Conservation (phyloP, 2,329 filamentous ascomycete species). For the Huntiella omanensis region DNA sequence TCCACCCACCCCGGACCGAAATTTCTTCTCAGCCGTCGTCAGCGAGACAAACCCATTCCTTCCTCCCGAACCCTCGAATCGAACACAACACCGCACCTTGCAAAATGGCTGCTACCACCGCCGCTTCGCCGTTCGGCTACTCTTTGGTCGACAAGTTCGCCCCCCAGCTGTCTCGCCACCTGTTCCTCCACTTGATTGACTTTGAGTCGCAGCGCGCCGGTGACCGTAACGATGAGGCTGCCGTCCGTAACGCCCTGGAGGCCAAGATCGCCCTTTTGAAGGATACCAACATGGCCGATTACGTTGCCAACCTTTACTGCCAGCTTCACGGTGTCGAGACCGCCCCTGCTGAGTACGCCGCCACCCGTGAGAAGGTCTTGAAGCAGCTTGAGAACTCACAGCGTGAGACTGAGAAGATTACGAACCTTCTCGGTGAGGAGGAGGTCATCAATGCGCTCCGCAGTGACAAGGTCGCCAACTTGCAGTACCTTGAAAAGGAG, state of each 20-base stretch:
- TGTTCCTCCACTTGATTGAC: constrained; percentile 92
- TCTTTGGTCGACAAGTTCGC: constrained; percentile 44
- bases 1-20: background rate
- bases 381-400: constrained; percentile 65
- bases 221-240: constrained; percentile 41
- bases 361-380: constrained; percentile 79
- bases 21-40: background rate
- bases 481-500: constrained; percentile 93
- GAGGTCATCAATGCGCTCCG: constrained; percentile 79
- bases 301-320: constrained; percentile 78
- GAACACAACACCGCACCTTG: background rate
- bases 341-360: constrained; percentile 66
- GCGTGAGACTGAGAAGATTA: constrained; percentile 76
- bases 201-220: constrained; percentile 71
- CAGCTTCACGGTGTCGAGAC: constrained; percentile 67
- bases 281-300: constrained; percentile 97
- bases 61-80: background rate
- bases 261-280: constrained; percentile 76
- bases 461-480: constrained; percentile 95
- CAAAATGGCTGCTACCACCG: constrained; percentile 11
- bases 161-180: constrained; percentile 80
- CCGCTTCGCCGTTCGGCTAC: constrained; percentile 9
- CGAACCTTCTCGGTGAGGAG: constrained; percentile 67
- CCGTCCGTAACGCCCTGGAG: constrained; percentile 53
- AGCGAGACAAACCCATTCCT: background rate